These are phyloP conservation scores for Ophiostoma perfectum DNA, from an alignment of 2,329 filamentous ascomycete genomes.

Conservation along the genomic window DNA sequence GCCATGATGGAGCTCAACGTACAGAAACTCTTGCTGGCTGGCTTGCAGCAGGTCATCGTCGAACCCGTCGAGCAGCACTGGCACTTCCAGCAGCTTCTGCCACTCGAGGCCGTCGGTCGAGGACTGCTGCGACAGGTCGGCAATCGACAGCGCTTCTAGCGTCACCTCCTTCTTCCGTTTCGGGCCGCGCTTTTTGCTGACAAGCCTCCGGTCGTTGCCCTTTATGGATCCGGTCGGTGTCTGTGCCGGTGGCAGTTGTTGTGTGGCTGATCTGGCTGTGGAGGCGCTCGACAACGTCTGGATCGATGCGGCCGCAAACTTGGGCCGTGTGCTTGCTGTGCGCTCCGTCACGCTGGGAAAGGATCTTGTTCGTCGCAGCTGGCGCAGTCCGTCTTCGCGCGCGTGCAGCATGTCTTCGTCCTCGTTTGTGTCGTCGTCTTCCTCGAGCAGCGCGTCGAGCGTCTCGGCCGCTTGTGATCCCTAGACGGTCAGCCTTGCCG, in stretches of 20 bases:
- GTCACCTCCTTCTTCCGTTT: constrained; percentile 34
- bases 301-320: constrained; percentile 32
- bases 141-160: constrained; percentile 49
- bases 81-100: constrained; percentile 27
- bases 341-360: constrained; percentile 64
- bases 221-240: neutral
- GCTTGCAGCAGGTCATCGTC: constrained; percentile 68
- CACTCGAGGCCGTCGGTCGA: constrained; percentile 15
- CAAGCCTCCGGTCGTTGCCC: neutral
- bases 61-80: constrained; percentile 48
- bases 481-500: neutral
- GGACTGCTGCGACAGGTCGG: constrained; percentile 24
- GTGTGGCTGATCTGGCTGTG: neutral
- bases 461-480: constrained; percentile 45
- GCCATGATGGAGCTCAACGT: too few relatives aligned
- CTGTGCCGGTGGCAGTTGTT: neutral
- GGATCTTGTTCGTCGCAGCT: constrained; percentile 62
- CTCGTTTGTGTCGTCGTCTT: constrained; percentile 45
- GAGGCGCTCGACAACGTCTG: neutral
- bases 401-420: constrained; percentile 32
- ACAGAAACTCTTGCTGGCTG: constrained; percentile 66
- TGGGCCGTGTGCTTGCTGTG: constrained; percentile 48
- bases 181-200: neutral
- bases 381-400: constrained; percentile 55
- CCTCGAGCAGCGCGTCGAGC: constrained; percentile 55